phyloP scores from a whole-genome alignment of 1,284 basidiomycete species.

The Limonomyces culmigenus region DNA sequence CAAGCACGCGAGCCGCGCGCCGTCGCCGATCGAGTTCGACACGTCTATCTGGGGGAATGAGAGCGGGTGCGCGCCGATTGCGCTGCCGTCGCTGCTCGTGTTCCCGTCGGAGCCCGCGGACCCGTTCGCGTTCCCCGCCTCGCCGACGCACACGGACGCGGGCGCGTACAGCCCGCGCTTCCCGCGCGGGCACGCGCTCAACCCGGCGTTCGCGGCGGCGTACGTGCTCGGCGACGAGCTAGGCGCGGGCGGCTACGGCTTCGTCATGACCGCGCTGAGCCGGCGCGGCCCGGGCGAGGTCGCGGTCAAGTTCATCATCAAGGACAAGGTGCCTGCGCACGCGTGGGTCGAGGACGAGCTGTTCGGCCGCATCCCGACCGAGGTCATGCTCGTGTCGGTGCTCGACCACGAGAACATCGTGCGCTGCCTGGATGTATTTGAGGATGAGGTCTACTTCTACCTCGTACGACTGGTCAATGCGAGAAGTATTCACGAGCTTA shows the following conservation, averaged over 20 bases:
- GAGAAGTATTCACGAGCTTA: too few species aligned
- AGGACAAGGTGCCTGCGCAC: conserved; percentile 64
- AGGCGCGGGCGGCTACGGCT: conserved; percentile 84
- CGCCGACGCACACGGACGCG: conserved; percentile 6
- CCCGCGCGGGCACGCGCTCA: conserved; percentile 42
- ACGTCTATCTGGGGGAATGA: too few species aligned
- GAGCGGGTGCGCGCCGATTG: too few species aligned
- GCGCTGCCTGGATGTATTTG: conserved; percentile 68
- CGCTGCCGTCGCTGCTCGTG: too few species aligned
- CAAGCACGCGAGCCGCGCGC: too few species aligned
- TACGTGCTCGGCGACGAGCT: conserved; percentile 71
- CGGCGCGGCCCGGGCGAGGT: conserved; percentile 45
- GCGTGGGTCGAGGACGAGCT: conserved; percentile 61
- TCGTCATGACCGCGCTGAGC: conserved; percentile 68
- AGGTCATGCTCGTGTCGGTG: conserved; percentile 62
- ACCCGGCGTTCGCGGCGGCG: conserved; percentile 42
- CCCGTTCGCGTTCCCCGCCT: too few species aligned
- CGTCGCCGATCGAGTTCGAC: too few species aligned
- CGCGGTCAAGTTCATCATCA: conserved; percentile 89
- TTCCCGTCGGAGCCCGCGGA: too few species aligned
- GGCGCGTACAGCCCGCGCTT: conserved; percentile 40
- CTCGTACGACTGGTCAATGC: conserved; percentile 42
- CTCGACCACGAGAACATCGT: conserved; percentile 72
- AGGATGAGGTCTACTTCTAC: conserved; percentile 76
- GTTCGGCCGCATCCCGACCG: conserved; percentile 54